Evolutionary conservation across 2,329 filamentous ascomycete species (phyloP).

Genomic region (Colletotrichum tabaci): DNA sequence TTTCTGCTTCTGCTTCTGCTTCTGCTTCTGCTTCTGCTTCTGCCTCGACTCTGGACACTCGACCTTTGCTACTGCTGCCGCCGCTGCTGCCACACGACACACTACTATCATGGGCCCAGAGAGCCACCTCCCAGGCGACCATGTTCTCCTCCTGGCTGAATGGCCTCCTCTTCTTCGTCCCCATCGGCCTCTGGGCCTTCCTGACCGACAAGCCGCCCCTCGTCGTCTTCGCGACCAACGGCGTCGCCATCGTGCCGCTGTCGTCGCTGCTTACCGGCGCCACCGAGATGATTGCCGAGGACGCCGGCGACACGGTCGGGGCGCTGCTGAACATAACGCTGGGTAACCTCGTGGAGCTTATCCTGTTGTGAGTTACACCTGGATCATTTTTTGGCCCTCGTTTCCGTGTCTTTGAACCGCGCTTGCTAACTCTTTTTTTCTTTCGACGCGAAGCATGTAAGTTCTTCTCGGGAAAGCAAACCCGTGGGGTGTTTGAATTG

Average conservation of each 20-base stretch:
- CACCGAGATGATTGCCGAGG: constrained; percentile 71
- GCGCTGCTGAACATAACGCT: constrained; percentile 74
- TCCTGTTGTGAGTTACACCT: constrained; percentile 64
- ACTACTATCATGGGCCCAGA: neutral
- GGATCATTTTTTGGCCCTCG: too few species aligned
- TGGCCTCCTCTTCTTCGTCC: constrained; percentile 78
- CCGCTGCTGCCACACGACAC: neutral
- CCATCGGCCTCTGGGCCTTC: constrained; percentile 74
- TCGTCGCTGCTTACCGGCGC: constrained; percentile 71
- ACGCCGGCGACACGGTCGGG: constrained; percentile 71
- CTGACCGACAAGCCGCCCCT: constrained; percentile 53
- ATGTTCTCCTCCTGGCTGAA: constrained; percentile 69
- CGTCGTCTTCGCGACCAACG: constrained; percentile 71
- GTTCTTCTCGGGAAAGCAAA: constrained; percentile 24
- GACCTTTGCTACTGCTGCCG: too few species aligned
- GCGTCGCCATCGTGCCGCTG: constrained; percentile 72
- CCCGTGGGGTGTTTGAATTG: too few species aligned
- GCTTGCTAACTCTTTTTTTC: constrained; percentile 37
- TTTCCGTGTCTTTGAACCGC: neutral
- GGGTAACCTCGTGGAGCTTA: constrained; percentile 74
- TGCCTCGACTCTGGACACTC: neutral
- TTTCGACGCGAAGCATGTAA: constrained; percentile 50
- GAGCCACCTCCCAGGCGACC: constrained; percentile 34
- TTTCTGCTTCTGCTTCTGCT: too few species aligned
- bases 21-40: too few species aligned